A percentile compares a stretch with the other conserved stretches of the same genome.
Evolutionary conservation across 163 green algal species (phyloP).

Genomic region (Volvox carteri): DNA sequence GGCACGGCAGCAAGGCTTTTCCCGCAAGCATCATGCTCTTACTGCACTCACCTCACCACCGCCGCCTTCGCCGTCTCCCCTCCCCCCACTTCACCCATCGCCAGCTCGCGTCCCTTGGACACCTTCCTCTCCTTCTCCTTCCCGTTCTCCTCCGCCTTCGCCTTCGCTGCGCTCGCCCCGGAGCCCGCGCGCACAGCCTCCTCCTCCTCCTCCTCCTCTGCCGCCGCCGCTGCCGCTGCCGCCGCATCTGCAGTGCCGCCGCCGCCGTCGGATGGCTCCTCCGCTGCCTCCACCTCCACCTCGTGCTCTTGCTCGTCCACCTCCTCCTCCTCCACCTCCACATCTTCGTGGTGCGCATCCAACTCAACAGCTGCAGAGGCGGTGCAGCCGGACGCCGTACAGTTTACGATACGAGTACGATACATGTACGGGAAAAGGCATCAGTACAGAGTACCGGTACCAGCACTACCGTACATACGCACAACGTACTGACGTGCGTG

Average conservation of each 20-base stretch:
- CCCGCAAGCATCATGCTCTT: too few relatives aligned
- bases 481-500: not conserved
- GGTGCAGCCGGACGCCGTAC: too few relatives aligned
- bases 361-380: slow-evolving; percentile 42
- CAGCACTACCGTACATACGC: not conserved
- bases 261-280: not conserved
- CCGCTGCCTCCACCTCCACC: too few relatives aligned
- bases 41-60: not conserved
- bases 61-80: not conserved
- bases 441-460: too few relatives aligned
- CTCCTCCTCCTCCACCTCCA: slow-evolving; percentile 17
- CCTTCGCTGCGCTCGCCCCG: too few relatives aligned
- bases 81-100: too few relatives aligned
- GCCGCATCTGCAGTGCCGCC: not conserved
- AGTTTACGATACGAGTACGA: not conserved
- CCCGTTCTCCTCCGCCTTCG: not conserved
- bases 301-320: too few relatives aligned
- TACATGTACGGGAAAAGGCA: too few relatives aligned
- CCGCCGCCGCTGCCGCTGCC: not conserved
- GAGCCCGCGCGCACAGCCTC: too few relatives aligned
- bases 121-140: not conserved
- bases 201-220: too few relatives aligned
- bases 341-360: slow-evolving; percentile 27
- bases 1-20: too few relatives aligned
- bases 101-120: too few relatives aligned